Evolutionary conservation across 2,329 filamentous ascomycete species (phyloP).

Genomic region (Fusarium sacchari): DNA sequence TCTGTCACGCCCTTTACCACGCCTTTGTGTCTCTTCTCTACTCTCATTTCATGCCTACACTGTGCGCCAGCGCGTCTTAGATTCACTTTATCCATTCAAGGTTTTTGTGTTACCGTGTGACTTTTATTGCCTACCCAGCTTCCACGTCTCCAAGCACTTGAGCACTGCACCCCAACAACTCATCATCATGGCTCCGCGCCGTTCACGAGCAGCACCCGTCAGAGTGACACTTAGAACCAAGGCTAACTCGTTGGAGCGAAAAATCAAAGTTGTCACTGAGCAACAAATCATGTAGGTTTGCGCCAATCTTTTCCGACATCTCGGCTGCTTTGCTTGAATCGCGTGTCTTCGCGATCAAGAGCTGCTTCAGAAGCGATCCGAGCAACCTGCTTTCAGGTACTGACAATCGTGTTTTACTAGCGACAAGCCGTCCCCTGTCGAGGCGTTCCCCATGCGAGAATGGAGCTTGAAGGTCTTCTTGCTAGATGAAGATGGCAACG

Average conservation of each 20-base stretch:
- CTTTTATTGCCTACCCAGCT: slow-evolving; percentile 8
- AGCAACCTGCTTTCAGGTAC: neutral
- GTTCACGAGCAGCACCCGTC: slow-evolving; percentile 21
- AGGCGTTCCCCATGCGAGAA: slow-evolving; percentile 90
- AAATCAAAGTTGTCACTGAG: slow-evolving; percentile 91
- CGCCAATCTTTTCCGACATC: neutral
- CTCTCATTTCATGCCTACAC: neutral
- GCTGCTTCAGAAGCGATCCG: neutral
- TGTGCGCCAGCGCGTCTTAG: slow-evolving; percentile 14
- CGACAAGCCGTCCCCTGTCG: slow-evolving; percentile 81
- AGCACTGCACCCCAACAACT: neutral
- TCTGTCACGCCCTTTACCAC: neutral
- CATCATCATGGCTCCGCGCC: slow-evolving; percentile 32
- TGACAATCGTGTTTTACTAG: slow-evolving; percentile 21
- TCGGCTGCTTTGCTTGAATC: neutral
- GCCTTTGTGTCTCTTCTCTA: neutral
- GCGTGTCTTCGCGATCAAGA: neutral
- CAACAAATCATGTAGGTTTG: slow-evolving; percentile 84
- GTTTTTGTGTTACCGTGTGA: slow-evolving; percentile 14
- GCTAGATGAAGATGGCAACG: slow-evolving; percentile 85
- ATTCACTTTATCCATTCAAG: neutral
- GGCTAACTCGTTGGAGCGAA: slow-evolving; percentile 71
- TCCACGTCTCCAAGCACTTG: neutral
- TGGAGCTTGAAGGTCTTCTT: slow-evolving; percentile 91
- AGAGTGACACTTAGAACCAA: slow-evolving; percentile 17